Evolutionary conservation across 2,329 filamentous ascomycete genomes (phyloP), one percentile per base, ranked within the genome.

Genomic region (Colletotrichum sp.): DNA sequence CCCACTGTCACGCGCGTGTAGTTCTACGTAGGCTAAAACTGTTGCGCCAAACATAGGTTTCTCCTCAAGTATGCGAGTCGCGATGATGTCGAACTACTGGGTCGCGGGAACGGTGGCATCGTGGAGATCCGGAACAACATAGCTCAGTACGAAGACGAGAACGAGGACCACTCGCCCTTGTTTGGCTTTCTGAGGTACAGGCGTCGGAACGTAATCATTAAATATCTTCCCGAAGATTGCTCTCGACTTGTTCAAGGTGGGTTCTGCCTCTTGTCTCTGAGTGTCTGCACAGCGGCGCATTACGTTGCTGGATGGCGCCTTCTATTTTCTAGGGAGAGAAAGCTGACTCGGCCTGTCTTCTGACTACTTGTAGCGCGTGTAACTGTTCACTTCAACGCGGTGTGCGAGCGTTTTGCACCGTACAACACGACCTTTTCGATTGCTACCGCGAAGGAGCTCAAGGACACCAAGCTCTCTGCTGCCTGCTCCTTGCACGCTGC

Each of bases 101-200:
- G 90, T 76, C 92, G 91, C 79, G 97, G 97, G 66, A 94, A 89
- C 79, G 95, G 95, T 79, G 96, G 97, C 78, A 93, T 98, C 75
- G 90, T 92, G 77, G 97, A 99, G 83, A 92, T 97, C 78, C 94
- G 96, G 82, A 92, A 93, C 81, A 91, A 92, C 72, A 93, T 99
- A 79, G 91, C 93, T 75, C 89, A 91, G 78, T 98, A 98, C 83
- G 92, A 95, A 72, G 52, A 69, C 24, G 71, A 63, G 24, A 64
- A 76, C 34, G 77, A 78, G 15, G 96, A 98, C 79, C 91, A 92
- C 71, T 97, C 95, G 78, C 97, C 97, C 26, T 88, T 99, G 64
- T 99, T 98, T 82, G 97, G 97, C 69, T 95, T 98, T 83, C 87
- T 99, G 80, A 93, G 95, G 80, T 99, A 98, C 85, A 91, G 96